Percentiles rank a stretch among this genome's conserved stretches.
Conservation (phyloP, 2,329 filamentous ascomycete species). For the Lecanicillium sp. region DNA sequence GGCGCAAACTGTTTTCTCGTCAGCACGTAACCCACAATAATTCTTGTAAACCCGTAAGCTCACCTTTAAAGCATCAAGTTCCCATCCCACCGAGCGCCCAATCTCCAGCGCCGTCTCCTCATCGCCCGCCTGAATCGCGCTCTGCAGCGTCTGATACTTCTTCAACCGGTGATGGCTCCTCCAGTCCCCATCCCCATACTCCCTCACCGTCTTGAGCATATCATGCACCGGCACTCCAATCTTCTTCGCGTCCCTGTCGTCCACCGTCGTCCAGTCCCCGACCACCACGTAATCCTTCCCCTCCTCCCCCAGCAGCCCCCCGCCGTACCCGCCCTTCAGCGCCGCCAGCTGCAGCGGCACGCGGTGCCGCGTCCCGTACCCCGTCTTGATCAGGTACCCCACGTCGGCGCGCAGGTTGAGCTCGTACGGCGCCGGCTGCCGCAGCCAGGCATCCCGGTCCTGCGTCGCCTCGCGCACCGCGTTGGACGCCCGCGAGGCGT, state of each 20-base stretch:
- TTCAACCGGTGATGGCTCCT: slow-evolving; percentile 29
- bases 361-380: slow-evolving; percentile 47
- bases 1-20: slow-evolving; percentile 43
- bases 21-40: not conserved
- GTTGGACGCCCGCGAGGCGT: slow-evolving; percentile 26
- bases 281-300: slow-evolving; percentile 42
- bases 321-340: slow-evolving; percentile 25
- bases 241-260: slow-evolving; percentile 25
- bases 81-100: slow-evolving; percentile 39
- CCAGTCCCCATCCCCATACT: slow-evolving; percentile 24
- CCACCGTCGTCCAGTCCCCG: slow-evolving; percentile 42
- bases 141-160: slow-evolving; percentile 36
- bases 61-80: slow-evolving; percentile 46
- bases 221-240: slow-evolving; percentile 35
- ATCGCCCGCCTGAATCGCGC: slow-evolving; percentile 33
- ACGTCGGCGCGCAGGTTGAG: slow-evolving; percentile 42
- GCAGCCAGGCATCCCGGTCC: slow-evolving; percentile 37
- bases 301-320: slow-evolving; percentile 28
- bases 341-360: slow-evolving; percentile 42
- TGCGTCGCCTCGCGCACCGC: slow-evolving; percentile 23
- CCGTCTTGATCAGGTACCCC: slow-evolving; percentile 49
- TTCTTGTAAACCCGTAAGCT: slow-evolving; percentile 1
- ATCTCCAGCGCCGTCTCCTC: slow-evolving; percentile 31
- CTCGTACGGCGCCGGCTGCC: slow-evolving; percentile 32
- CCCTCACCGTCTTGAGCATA: slow-evolving; percentile 32